These are phyloP conservation scores for Volvox africanus DNA, from an alignment of 139 green algal genomes.

Conservation along the genomic window DNA sequence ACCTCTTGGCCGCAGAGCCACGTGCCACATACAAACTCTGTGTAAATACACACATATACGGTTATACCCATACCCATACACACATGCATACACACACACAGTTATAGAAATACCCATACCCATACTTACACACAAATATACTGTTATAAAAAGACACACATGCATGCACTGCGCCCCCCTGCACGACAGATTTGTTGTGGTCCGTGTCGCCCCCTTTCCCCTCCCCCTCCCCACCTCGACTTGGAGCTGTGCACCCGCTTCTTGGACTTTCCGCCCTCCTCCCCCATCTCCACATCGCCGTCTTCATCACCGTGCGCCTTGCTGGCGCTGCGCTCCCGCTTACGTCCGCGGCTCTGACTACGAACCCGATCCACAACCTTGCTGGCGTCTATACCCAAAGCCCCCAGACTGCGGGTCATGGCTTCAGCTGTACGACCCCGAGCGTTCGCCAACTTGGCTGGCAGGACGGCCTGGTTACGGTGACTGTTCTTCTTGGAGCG, in stretches of 20 bases:
- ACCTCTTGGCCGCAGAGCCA: too few species aligned
- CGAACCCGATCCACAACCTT: constrained; percentile 78
- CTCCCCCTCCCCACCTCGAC: constrained; percentile 61
- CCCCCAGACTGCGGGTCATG: constrained; percentile 74
- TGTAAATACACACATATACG: too few species aligned
- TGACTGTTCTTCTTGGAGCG: constrained; percentile 76
- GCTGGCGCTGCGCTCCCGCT: constrained; percentile 75
- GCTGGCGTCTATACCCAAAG: constrained; percentile 90
- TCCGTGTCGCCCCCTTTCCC: too few species aligned
- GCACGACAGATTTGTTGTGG: too few species aligned
- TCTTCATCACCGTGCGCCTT: constrained; percentile 31
- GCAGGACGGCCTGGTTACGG: constrained; percentile 72
- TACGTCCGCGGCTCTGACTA: constrained; percentile 75
- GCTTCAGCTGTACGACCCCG: constrained; percentile 42
- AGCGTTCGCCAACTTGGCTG: constrained; percentile 63
- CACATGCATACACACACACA: too few species aligned
- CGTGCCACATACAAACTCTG: too few species aligned
- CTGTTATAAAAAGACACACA: too few species aligned
- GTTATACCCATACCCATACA: too few species aligned
- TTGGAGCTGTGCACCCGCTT: constrained; percentile 91
- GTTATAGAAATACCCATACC: too few species aligned
- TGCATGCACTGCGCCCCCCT: too few species aligned
- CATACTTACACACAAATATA: too few species aligned
- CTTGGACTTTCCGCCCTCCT: constrained; percentile 69
- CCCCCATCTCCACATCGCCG: constrained; percentile 72